Evolutionary conservation across 345 rosid genomes (phyloP).

Genomic region (Ceriops zippeliana): DNA sequence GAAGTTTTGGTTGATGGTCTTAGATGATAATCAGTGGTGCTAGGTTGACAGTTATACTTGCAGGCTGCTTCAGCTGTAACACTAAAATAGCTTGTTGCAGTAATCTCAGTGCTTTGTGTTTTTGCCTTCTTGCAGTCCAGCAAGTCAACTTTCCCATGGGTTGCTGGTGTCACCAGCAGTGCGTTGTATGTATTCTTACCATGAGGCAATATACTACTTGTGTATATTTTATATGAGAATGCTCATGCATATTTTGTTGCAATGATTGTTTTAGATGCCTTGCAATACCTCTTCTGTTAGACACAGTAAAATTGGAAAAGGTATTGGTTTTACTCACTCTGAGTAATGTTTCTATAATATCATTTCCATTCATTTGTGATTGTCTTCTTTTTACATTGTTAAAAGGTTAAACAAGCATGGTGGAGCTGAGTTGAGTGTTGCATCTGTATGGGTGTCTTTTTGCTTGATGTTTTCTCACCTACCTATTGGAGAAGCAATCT

Average conservation of each 20-base stretch:
- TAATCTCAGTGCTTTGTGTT: constrained; percentile 29
- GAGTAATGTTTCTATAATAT: not conserved
- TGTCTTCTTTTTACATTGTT: not conserved
- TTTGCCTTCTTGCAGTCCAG: constrained; percentile 31
- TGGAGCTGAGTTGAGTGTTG: not conserved
- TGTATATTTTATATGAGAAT: constrained; percentile 43
- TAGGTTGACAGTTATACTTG: constrained; percentile 20
- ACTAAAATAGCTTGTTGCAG: constrained; percentile 23
- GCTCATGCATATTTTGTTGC: constrained; percentile 52
- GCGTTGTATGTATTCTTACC: constrained; percentile 37
- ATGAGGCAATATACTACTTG: constrained; percentile 35
- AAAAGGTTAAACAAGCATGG: not conserved
- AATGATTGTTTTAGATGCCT: constrained; percentile 35
- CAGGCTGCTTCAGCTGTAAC: constrained; percentile 25
- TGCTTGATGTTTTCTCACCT: not conserved
- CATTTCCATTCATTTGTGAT: not conserved
- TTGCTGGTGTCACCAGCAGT: constrained; percentile 27
- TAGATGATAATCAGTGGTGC: constrained; percentile 43
- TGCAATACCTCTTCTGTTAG: constrained; percentile 19
- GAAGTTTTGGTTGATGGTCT: constrained; percentile 67
- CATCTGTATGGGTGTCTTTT: not conserved
- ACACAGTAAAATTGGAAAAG: constrained; percentile 21
- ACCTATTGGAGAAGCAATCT: not conserved
- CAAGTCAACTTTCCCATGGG: constrained; percentile 33
- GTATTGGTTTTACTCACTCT: constrained; percentile 19